These are phyloP conservation scores for Torulaspora maleeae DNA, from an alignment of 805 yeast species.

Conservation along the genomic window DNA sequence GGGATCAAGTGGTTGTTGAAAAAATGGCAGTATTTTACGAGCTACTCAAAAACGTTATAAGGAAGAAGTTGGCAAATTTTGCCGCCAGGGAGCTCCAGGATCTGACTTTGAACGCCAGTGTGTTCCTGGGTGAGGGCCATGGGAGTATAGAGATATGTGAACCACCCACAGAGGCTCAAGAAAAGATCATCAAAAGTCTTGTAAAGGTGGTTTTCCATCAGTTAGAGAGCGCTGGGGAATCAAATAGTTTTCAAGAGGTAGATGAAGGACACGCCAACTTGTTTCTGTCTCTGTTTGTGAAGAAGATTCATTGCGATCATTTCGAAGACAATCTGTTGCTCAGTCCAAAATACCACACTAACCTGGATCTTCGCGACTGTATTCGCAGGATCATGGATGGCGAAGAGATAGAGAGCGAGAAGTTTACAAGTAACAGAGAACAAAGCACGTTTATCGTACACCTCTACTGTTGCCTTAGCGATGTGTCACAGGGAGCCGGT, in stretches of 20 bases:
- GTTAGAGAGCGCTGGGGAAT: constrained; percentile 5
- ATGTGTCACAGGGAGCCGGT: constrained; percentile 5
- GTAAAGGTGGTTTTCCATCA: constrained; percentile 27
- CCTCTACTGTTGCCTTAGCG: constrained; percentile 18
- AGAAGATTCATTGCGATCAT: constrained; percentile 18
- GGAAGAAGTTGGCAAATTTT: constrained; percentile 13
- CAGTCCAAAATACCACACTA: constrained; percentile 1
- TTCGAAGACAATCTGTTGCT: constrained; percentile 7
- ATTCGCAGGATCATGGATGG: constrained; percentile 1
- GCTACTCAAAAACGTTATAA: constrained; percentile 15
- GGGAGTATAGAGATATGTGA: constrained; percentile 26
- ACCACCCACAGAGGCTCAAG: constrained; percentile 28
- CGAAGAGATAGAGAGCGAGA: neutral
- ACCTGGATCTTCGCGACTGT: neutral
- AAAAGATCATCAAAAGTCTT: constrained; percentile 21
- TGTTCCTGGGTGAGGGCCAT: constrained; percentile 25
- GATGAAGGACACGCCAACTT: constrained; percentile 26
- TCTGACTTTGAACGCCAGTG: constrained; percentile 12
- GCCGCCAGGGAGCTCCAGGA: constrained; percentile 4
- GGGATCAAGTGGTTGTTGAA: neutral
- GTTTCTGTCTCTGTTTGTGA: constrained; percentile 26
- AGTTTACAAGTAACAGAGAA: neutral
- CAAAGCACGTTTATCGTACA: constrained; percentile 4
- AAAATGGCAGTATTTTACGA: constrained; percentile 12
- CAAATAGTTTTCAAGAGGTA: constrained; percentile 6